These are phyloP conservation scores for Capronia americana DNA, from an alignment of 2,329 filamentous ascomycete genomes.

Conservation along the genomic window DNA sequence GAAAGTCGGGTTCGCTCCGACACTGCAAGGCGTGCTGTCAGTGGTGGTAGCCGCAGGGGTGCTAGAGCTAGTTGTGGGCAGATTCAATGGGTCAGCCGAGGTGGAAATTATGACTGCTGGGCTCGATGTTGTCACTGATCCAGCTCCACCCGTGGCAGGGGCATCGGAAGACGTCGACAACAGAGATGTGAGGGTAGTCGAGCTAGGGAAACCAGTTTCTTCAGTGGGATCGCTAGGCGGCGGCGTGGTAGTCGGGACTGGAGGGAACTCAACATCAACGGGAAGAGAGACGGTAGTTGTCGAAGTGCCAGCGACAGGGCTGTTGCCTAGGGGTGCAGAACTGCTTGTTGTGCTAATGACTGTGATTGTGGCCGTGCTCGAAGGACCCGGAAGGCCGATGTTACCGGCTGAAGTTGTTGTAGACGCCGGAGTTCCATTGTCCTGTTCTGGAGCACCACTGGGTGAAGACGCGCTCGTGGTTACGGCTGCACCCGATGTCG, in stretches of 20 bases:
- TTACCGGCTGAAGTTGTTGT: not conserved
- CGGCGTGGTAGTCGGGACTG: not conserved
- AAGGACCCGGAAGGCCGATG: not conserved
- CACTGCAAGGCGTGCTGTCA: conserved; percentile 5
- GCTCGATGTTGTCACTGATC: not conserved
- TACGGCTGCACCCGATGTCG: not conserved
- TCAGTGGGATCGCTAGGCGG: not conserved
- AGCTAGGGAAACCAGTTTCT: not conserved
- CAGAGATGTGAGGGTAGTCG: too few species aligned
- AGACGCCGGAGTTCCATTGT: not conserved
- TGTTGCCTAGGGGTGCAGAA: not conserved
- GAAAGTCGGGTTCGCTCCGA: conserved; percentile 18
- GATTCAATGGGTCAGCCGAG: not conserved
- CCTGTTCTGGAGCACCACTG: not conserved
- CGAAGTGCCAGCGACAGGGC: not conserved
- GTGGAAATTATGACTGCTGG: not conserved
- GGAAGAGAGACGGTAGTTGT: not conserved
- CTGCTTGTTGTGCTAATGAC: not conserved
- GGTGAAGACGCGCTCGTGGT: not conserved
- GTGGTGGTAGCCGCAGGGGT: conserved; percentile 3
- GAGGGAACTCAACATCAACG: not conserved
- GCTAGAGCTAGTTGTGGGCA: not conserved
- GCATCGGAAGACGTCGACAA: too few species aligned
- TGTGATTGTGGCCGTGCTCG: conserved; percentile 3
- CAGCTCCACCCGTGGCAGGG: not conserved